Evolutionary conservation across 805 yeast genomes (phyloP).

Genomic region (Saccharomycodes ludwigii): DNA sequence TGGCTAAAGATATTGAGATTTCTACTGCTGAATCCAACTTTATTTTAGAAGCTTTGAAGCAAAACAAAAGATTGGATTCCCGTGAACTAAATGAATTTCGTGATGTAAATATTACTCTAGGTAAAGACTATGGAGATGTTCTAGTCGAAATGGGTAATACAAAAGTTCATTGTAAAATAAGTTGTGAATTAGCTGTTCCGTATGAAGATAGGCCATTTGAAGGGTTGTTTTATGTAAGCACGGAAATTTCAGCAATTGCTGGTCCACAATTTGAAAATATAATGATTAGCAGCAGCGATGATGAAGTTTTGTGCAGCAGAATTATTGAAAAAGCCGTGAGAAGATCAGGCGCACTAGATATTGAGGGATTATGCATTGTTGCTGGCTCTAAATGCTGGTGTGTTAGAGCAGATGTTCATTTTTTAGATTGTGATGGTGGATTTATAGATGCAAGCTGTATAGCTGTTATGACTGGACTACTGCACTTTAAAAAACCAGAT

Average conservation of each 20-base stretch:
- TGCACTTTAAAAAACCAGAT: slow-evolving; percentile 79
- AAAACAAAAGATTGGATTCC: slow-evolving; percentile 56
- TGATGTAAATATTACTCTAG: slow-evolving; percentile 48
- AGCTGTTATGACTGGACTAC: slow-evolving; percentile 77
- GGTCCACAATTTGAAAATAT: slow-evolving; percentile 65
- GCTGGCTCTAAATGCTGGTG: slow-evolving; percentile 92
- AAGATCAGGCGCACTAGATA: slow-evolving; percentile 80
- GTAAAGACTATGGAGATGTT: slow-evolving; percentile 68
- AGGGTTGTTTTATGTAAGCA: slow-evolving; percentile 71
- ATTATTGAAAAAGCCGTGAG: slow-evolving; percentile 85
- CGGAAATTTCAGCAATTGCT: slow-evolving; percentile 87
- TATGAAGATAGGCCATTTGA: slow-evolving; percentile 89
- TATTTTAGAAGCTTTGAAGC: slow-evolving; percentile 48
- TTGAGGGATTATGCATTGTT: slow-evolving; percentile 79
- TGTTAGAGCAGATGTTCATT: slow-evolving; percentile 80
- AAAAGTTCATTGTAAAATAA: slow-evolving; percentile 33
- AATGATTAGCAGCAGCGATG: slow-evolving; percentile 53
- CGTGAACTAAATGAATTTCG: slow-evolving; percentile 55
- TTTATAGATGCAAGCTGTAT: slow-evolving; percentile 81
- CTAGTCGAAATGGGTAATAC: slow-evolving; percentile 73
- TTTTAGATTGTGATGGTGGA: slow-evolving; percentile 85
- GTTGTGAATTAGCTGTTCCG: slow-evolving; percentile 68
- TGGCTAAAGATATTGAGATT: slow-evolving; percentile 52
- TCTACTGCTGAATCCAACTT: slow-evolving; percentile 54
- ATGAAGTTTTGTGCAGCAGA: slow-evolving; percentile 70